phyloP scores from a whole-genome alignment of 768 basidiomycete species.

The Chalciporus chontae region DNA sequence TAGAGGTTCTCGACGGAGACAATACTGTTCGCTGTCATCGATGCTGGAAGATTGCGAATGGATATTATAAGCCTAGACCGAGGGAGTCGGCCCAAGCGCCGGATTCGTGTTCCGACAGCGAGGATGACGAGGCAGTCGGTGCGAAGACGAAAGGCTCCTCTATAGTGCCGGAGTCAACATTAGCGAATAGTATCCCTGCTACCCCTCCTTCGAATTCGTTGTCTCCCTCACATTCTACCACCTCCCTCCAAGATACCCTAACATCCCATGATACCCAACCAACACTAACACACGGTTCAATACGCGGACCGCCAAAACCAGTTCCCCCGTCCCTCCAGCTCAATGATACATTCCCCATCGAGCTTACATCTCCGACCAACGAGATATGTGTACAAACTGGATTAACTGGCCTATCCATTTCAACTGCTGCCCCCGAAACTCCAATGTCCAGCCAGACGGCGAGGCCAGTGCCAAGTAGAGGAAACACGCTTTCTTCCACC shows the following conservation, averaged over 20 bases:
- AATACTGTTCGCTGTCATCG: conserved; percentile 91
- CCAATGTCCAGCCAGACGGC: conserved; percentile 25
- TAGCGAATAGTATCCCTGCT: conserved; percentile 20
- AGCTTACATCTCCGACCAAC: conserved; percentile 13
- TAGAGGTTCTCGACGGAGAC: conserved; percentile 92
- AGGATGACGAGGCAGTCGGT: conserved; percentile 28
- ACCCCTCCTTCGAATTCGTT: conserved; percentile 1
- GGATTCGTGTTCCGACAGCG: conserved; percentile 33
- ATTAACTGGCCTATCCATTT: conserved; percentile 51
- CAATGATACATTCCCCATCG: conserved; percentile 18
- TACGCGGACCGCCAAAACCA: conserved; percentile 8
- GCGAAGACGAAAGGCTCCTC: conserved; percentile 20
- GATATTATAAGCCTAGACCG: conserved; percentile 41
- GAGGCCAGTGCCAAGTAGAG: conserved; percentile 13
- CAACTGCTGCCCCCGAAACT: conserved; percentile 46
- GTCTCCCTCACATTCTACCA: conserved; percentile 31
- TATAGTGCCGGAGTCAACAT: conserved; percentile 16
- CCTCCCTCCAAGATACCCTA: conserved; percentile 37
- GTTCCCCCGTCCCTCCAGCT: conserved; percentile 30
- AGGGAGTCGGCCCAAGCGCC: conserved; percentile 18
- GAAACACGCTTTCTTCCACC: conserved; percentile 6
- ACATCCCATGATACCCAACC: conserved; percentile 22
- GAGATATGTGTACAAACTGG: conserved; percentile 35
- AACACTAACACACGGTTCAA: conserved; percentile 8
- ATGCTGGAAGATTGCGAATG: conserved; percentile 91